These are phyloP conservation scores for Vitis cinerea DNA, from an alignment of 164 flowering plant genomes.

Conservation along the genomic window DNA sequence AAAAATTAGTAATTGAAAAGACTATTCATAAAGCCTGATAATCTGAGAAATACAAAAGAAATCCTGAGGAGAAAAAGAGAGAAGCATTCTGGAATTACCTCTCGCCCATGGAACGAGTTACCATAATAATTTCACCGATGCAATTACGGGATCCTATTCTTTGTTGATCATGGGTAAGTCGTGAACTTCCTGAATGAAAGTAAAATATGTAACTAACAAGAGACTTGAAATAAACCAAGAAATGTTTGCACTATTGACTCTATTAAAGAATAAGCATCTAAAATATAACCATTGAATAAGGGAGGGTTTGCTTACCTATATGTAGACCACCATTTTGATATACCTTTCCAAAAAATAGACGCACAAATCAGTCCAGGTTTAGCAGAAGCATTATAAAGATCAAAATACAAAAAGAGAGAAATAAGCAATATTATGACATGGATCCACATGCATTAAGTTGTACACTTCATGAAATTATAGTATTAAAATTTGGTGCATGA, in stretches of 20 bases:
- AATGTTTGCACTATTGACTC: too few species aligned
- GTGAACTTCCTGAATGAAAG: constrained; percentile 28
- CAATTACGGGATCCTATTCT: constrained; percentile 33
- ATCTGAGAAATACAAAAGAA: too few species aligned
- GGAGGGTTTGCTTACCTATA: constrained; percentile 25
- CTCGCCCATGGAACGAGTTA: constrained; percentile 23
- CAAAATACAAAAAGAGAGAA: neutral
- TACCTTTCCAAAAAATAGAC: constrained; percentile 28
- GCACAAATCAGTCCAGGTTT: constrained; percentile 14
- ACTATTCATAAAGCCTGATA: too few species aligned
- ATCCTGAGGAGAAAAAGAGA: neutral
- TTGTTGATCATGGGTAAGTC: constrained; percentile 7
- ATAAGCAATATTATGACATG: neutral
- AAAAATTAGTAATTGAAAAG: too few species aligned
- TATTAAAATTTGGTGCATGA: too few species aligned
- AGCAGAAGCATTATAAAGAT: neutral
- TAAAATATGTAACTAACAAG: neutral
- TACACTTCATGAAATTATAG: too few species aligned
- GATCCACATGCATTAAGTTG: too few species aligned
- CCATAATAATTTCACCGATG: constrained; percentile 45
- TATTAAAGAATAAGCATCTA: neutral
- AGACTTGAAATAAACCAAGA: neutral
- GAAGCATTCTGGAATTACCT: constrained; percentile 26
- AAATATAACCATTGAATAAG: neutral
- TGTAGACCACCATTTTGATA: constrained; percentile 33